Conservation (phyloP, 2,329 filamentous ascomycete genomes). For the Talaromyces sp. region DNA sequence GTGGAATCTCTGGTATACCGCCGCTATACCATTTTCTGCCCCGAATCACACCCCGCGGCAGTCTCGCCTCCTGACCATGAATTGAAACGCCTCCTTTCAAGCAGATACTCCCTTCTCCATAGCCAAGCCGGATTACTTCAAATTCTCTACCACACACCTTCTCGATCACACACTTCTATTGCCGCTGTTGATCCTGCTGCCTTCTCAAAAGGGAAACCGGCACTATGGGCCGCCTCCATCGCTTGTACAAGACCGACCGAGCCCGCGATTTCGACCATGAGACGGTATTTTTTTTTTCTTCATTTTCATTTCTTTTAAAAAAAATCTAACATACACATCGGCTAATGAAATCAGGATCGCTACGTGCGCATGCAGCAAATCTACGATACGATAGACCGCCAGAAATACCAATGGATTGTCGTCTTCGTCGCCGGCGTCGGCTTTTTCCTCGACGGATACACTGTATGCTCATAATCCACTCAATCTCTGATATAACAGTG, state of each 20-base stretch:
- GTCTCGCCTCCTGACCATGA: background rate
- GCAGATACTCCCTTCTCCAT: background rate
- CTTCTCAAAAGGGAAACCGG: background rate
- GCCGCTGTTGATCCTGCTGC: background rate
- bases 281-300: slow-evolving; percentile 20
- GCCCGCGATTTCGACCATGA: slow-evolving; percentile 41
- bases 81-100: background rate
- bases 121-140: background rate
- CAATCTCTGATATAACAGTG: background rate
- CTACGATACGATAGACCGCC: slow-evolving; percentile 41
- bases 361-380: slow-evolving; percentile 39
- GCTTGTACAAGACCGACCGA: slow-evolving; percentile 40
- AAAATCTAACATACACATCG: too few species aligned
- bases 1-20: background rate
- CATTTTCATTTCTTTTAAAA: too few species aligned
- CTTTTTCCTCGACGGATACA: slow-evolving; percentile 46
- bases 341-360: slow-evolving; percentile 27
- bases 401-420: slow-evolving; percentile 38
- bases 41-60: background rate
- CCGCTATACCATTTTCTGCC: too few species aligned
- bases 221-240: slow-evolving; percentile 28
- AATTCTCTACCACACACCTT: background rate
- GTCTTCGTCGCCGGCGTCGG: slow-evolving; percentile 45
- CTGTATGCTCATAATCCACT: slow-evolving; percentile 18
- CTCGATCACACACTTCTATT: background rate